Evolutionary conservation across 257 asterid species (phyloP).

Genomic region (Sherardia arvensis): DNA sequence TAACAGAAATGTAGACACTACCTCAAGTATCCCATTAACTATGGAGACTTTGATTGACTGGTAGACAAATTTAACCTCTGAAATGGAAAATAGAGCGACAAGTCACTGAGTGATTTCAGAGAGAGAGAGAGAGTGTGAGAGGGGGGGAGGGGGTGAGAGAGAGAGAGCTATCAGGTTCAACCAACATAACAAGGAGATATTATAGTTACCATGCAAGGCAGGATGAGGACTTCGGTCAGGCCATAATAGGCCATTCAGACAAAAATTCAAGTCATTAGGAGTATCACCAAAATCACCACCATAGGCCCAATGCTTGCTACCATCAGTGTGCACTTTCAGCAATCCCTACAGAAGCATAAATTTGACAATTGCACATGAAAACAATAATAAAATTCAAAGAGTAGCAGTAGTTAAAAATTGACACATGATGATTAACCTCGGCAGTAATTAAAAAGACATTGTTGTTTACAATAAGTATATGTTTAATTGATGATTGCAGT

Average conservation of each 20-base stretch:
- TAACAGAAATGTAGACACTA: conserved; percentile 18
- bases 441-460: not conserved
- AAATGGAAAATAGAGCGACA: conserved; percentile 1
- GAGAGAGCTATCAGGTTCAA: not conserved
- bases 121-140: not conserved
- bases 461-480: not conserved
- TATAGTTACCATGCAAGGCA: conserved; percentile 58
- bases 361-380: not conserved
- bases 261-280: conserved; percentile 86
- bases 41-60: conserved; percentile 83
- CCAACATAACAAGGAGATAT: not conserved
- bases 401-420: no score
- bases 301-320: conserved; percentile 85
- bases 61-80: conserved; percentile 91
- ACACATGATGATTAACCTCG: not conserved
- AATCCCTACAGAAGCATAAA: conserved; percentile 39
- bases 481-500: not conserved
- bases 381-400: not conserved
- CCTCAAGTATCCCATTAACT: conserved; percentile 61
- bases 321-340: conserved; percentile 58
- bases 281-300: conserved; percentile 96
- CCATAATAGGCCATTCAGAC: conserved; percentile 82
- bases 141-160: not conserved
- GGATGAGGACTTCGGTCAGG: conserved; percentile 99
- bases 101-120: not conserved